These are phyloP conservation scores for Capsella rubella DNA, from an alignment of 441 rosid genomes.

Conservation along the genomic window DNA sequence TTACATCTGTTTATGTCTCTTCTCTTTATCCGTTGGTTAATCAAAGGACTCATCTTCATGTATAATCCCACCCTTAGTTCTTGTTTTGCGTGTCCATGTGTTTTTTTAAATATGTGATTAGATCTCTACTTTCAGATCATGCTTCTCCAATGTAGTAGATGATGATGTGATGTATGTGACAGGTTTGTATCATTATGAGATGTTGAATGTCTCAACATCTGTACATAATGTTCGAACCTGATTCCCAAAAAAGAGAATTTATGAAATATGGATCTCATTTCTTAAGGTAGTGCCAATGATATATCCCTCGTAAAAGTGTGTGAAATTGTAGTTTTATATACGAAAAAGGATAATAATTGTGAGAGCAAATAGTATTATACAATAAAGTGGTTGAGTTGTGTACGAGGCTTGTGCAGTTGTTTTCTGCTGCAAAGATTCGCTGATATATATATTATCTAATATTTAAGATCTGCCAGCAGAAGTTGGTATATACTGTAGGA, in stretches of 20 bases:
- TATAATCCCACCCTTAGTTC: constrained; percentile 31
- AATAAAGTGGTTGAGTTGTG: not conserved
- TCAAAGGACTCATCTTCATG: constrained; percentile 31
- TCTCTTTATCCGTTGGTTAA: constrained; percentile 37
- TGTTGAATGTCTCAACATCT: not conserved
- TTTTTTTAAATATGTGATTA: constrained; percentile 7
- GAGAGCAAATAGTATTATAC: not conserved
- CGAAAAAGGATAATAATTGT: not conserved
- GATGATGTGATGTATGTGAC: constrained; percentile 20
- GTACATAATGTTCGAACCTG: not conserved
- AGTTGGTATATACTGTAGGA: not conserved
- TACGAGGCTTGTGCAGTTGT: constrained; percentile 15
- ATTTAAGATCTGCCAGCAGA: not conserved
- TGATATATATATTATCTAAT: not conserved
- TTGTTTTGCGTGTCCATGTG: constrained; percentile 38
- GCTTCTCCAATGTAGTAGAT: constrained; percentile 18
- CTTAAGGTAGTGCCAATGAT: not conserved
- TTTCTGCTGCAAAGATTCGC: constrained; percentile 23
- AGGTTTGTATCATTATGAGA: not conserved
- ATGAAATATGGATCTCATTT: not conserved
- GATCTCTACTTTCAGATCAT: constrained; percentile 32
- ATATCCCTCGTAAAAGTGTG: not conserved
- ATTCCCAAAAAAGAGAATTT: no score
- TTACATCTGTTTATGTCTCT: constrained; percentile 30
- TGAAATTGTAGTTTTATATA: not conserved